Percentiles rank a stretch among this genome's conserved stretches.
Conservation (phyloP, 2,329 filamentous ascomycete species). For the Talaromyces marneffei region DNA sequence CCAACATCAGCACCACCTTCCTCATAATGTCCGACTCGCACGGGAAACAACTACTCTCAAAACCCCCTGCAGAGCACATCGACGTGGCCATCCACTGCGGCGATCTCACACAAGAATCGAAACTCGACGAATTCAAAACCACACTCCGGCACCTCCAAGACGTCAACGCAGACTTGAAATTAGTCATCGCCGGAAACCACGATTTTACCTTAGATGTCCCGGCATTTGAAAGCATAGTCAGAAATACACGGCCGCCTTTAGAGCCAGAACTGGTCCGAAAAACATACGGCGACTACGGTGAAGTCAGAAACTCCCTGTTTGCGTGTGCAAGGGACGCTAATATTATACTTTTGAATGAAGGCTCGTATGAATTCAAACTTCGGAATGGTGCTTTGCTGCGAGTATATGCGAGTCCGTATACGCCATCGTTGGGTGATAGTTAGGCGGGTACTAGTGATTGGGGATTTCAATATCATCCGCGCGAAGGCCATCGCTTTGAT, state of each 20-base stretch:
- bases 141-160: constrained; percentile 41
- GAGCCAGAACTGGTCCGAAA: constrained; percentile 25
- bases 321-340: constrained; percentile 31
- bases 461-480: constrained; percentile 47
- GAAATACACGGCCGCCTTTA: constrained; percentile 22
- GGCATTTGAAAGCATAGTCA: constrained; percentile 32
- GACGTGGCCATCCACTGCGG: constrained; percentile 52
- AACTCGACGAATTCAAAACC: constrained; percentile 36
- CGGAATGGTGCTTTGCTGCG: constrained; percentile 46
- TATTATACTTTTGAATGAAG: constrained; percentile 48
- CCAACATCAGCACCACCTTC: constrained; percentile 35
- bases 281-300: constrained; percentile 38
- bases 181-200: constrained; percentile 54
- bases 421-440: constrained; percentile 42
- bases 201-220: constrained; percentile 42
- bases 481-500: constrained; percentile 34
- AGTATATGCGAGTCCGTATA: constrained; percentile 52
- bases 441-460: no score
- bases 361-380: constrained; percentile 45
- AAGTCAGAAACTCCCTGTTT: constrained; percentile 36
- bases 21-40: constrained; percentile 47
- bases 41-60: constrained; percentile 21
- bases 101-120: constrained; percentile 45
- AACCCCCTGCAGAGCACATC: constrained; percentile 26
- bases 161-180: constrained; percentile 47